Evolutionary conservation across 129 eudicot genomes (phyloP).

Genomic region (Arctium lappa): DNA sequence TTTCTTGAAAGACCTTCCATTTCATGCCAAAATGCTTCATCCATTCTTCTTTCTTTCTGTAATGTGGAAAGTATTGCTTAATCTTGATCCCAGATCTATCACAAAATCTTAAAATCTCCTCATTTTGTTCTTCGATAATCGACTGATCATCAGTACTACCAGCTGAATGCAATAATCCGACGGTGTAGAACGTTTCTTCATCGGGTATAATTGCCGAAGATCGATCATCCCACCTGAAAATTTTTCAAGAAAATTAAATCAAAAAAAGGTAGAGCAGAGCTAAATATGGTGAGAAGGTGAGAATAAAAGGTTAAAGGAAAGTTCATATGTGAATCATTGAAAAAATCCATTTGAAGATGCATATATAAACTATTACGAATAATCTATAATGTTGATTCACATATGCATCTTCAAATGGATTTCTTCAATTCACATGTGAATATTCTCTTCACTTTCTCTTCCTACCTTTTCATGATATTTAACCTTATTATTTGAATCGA

Average conservation of each 20-base stretch:
- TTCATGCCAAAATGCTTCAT: slow-evolving; percentile 39
- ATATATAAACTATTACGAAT: background rate
- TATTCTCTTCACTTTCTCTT: background rate
- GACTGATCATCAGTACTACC: background rate
- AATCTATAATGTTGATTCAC: too few relatives aligned
- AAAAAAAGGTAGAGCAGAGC: background rate
- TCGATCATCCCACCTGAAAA: slow-evolving; percentile 39
- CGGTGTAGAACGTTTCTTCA: slow-evolving; percentile 32
- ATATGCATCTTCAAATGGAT: background rate
- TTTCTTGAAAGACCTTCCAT: slow-evolving; percentile 29
- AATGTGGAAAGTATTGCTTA: slow-evolving; percentile 36
- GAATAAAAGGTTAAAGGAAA: background rate
- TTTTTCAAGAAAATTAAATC: background rate
- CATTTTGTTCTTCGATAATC: slow-evolving; percentile 27
- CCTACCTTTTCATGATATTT: background rate
- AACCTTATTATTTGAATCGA: background rate
- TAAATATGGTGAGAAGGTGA: background rate
- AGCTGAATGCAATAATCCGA: slow-evolving; percentile 22
- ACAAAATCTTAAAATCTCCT: slow-evolving; percentile 24
- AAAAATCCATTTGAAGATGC: background rate
- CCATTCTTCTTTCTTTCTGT: slow-evolving; percentile 33
- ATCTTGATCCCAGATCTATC: slow-evolving; percentile 19
- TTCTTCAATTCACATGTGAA: background rate
- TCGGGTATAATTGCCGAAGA: slow-evolving; percentile 32
- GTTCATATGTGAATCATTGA: background rate